Evolutionary conservation across 2,329 filamentous ascomycete species (phyloP), one percentile per base, ranked within the genome.

Genomic region (Hypoxylon sp.): DNA sequence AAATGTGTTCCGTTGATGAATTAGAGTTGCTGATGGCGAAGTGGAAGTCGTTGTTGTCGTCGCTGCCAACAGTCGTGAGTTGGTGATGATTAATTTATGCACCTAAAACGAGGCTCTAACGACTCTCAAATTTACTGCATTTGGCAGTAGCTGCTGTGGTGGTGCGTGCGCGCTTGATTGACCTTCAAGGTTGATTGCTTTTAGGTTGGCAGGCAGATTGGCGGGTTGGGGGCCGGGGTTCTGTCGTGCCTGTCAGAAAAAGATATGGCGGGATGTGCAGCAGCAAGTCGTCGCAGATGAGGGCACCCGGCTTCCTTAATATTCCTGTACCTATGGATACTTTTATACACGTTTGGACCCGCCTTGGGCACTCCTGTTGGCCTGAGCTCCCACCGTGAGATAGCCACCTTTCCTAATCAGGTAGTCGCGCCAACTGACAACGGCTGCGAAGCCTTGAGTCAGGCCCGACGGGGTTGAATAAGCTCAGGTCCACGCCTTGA

Each of bases 311-410:
- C 67, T 69, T 69, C 67, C 67, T 69, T 69, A 69, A 69, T 69
- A 69, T 67, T 67, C 61, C 67, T 69, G 67, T 69, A 69, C 64
- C 51, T 69, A 69, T 64, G 67, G 67, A 70, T 70, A 70, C 67
- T 70, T 70, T 70, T 70, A 70, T 70, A 70, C 67, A 70, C 67
- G 67, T 68, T 70, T 62, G 65, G 64, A 59, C 63, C 64, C 60
- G 64, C 67, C 58, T 65, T 63, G 56, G 51, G 58, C 55, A 30
- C 26, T 58, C 64, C 44, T 69, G 67, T 62, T 69, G 67, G 67
- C 51, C 67, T 67, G 42, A 69, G 67, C 67, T 67, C 67, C 57
- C 26, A 64, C 64, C 58, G 52, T 64, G 18, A 64, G 46, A 40
- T 46, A 40, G 24, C 33, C 18, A 51, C 67, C 57, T 51, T 69